Percentiles rank a stretch among this genome's conserved stretches.
Evolutionary conservation across 805 yeast species (phyloP).

Genomic region (Debaryomyces maramus): DNA sequence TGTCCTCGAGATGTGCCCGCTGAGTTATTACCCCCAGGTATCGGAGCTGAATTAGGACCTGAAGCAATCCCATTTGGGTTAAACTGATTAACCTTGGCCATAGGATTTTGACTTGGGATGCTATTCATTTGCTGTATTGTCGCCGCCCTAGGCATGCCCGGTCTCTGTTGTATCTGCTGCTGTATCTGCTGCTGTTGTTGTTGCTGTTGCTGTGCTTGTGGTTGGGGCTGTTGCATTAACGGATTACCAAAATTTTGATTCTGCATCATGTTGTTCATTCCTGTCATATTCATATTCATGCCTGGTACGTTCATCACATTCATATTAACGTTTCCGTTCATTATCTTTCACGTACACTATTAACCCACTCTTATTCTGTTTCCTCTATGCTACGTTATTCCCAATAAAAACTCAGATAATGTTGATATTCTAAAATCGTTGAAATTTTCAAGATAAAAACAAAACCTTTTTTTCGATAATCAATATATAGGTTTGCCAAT

Average conservation of each 20-base stretch:
- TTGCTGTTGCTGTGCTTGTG: slow-evolving; percentile 11
- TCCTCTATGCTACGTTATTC: too few relatives aligned
- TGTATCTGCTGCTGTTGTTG: slow-evolving; percentile 9
- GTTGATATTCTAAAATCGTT: too few relatives aligned
- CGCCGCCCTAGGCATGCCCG: slow-evolving; percentile 21
- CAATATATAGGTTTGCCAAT: too few relatives aligned
- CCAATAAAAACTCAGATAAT: too few relatives aligned
- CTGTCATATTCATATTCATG: slow-evolving; percentile 7
- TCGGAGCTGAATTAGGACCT: slow-evolving; percentile 25
- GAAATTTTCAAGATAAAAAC: too few relatives aligned
- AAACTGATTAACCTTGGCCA: slow-evolving; percentile 11
- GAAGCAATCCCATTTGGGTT: slow-evolving; percentile 12
- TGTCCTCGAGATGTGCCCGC: slow-evolving; percentile 25
- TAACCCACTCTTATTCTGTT: too few relatives aligned
- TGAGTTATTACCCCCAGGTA: slow-evolving; percentile 14
- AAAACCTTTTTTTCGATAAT: too few relatives aligned
- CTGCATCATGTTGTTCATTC: slow-evolving; percentile 10
- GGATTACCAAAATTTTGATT: slow-evolving; percentile 9
- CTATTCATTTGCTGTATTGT: slow-evolving; percentile 21
- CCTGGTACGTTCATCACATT: slow-evolving; percentile 11
- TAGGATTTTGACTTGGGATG: slow-evolving; percentile 5
- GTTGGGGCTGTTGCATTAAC: slow-evolving; percentile 10
- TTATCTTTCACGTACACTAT: not conserved
- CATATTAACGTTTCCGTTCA: slow-evolving; percentile 11
- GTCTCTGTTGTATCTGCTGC: slow-evolving; percentile 16